A percentile compares a stretch with the other conserved stretches of the same genome.
phyloP scores from a whole-genome alignment of 2,329 filamentous ascomycete genomes.

The Bipolaris sorokiniana region DNA sequence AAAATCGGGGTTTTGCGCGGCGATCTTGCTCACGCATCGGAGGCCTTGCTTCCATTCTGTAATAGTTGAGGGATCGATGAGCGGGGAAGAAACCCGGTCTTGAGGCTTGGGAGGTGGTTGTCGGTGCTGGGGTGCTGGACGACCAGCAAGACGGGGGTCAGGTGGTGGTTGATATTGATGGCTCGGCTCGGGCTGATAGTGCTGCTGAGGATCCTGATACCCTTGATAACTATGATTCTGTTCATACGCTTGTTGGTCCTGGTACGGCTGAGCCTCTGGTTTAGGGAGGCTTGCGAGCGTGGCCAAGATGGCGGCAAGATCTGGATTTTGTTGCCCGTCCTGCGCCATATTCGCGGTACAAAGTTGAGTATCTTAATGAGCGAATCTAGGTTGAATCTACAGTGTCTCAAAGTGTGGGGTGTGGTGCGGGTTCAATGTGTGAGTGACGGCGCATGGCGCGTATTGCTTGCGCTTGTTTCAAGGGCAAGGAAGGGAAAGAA shows the following conservation, averaged over 20 bases:
- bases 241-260: conserved; percentile 16
- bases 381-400: neutral
- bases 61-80: conserved; percentile 56
- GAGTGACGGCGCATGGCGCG: conserved; percentile 18
- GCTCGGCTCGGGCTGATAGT: conserved; percentile 6
- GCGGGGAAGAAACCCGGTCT: conserved; percentile 25
- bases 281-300: conserved; percentile 43
- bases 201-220: conserved; percentile 8
- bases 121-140: conserved; percentile 24
- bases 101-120: conserved; percentile 23
- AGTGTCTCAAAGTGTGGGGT: conserved; percentile 1
- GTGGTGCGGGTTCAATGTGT: neutral
- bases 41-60: conserved; percentile 57
- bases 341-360: conserved; percentile 40
- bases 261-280: conserved; percentile 17
- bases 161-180: conserved; percentile 12
- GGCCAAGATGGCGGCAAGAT: conserved; percentile 44
- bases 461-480: conserved; percentile 15
- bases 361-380: neutral
- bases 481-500: conserved; percentile 12
- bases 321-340: conserved; percentile 29
- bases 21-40: conserved; percentile 56
- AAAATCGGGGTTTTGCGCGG: conserved; percentile 53
- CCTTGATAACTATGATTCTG: conserved; percentile 9
- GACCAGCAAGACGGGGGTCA: conserved; percentile 34